Percentiles rank a stretch among this genome's conserved stretches.
Evolutionary conservation across 495 filamentous ascomycete genomes (phyloP).

Genomic region (Podospora australis): DNA sequence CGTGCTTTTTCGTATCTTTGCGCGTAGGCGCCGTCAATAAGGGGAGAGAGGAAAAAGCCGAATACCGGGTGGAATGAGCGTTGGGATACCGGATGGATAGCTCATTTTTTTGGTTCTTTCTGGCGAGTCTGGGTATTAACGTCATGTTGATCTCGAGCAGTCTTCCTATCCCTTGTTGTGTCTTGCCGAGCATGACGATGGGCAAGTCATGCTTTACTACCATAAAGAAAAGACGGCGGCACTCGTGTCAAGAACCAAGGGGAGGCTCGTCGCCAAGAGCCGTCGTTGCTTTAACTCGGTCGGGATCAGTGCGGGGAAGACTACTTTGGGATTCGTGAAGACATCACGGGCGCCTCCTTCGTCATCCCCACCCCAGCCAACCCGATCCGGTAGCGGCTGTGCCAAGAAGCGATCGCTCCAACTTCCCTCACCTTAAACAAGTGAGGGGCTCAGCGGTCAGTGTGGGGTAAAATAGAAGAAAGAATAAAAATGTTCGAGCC

Average conservation of each 20-base stretch:
- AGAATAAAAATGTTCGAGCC: neutral
- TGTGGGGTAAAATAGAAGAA: neutral
- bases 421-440: too few species aligned
- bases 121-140: too few species aligned
- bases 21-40: too few species aligned
- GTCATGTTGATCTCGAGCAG: too few species aligned
- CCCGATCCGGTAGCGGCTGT: slow-evolving; percentile 6
- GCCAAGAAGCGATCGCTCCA: slow-evolving; percentile 4
- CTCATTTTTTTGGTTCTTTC: too few species aligned
- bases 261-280: neutral
- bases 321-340: slow-evolving; percentile 5
- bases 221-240: neutral
- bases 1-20: too few species aligned
- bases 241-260: neutral
- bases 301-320: slow-evolving; percentile 3
- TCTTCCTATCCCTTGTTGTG: too few species aligned
- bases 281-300: neutral
- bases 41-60: too few species aligned
- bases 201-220: neutral
- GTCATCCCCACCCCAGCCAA: slow-evolving; percentile 6
- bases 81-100: too few species aligned
- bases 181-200: too few species aligned
- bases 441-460: neutral
- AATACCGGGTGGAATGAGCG: too few species aligned
- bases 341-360: slow-evolving; percentile 10